phyloP scores from a whole-genome alignment of 192 early-diverging fungal genomes.

The Dissophora globulifera region DNA sequence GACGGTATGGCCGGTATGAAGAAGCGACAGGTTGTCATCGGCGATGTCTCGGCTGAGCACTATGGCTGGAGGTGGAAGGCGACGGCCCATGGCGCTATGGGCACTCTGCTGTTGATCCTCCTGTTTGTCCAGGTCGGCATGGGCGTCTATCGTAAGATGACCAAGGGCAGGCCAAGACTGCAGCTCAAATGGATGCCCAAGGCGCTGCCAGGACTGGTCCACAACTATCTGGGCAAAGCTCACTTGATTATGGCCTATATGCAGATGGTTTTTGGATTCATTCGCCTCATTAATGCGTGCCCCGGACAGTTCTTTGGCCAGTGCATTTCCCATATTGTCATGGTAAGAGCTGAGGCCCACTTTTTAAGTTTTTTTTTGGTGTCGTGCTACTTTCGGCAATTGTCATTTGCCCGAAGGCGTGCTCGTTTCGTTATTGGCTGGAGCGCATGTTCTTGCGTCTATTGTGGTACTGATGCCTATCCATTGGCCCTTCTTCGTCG shows the following conservation, averaged over 20 bases:
- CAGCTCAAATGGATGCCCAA: conserved; percentile 24
- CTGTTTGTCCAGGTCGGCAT: conserved; percentile 46
- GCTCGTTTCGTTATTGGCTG: too few relatives aligned
- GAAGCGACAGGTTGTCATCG: conserved; percentile 23
- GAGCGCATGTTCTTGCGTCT: not conserved
- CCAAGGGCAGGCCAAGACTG: conserved; percentile 20
- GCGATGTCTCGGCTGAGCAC: conserved; percentile 44
- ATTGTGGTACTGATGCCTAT: too few relatives aligned
- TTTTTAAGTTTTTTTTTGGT: too few relatives aligned
- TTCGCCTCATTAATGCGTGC: conserved; percentile 35
- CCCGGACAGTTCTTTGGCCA: conserved; percentile 48
- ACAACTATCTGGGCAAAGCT: conserved; percentile 45
- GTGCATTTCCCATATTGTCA: conserved; percentile 52
- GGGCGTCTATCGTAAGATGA: conserved; percentile 45
- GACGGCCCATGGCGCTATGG: conserved; percentile 43
- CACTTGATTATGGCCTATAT: conserved; percentile 39
- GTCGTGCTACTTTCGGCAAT: too few relatives aligned
- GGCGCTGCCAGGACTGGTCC: conserved; percentile 16
- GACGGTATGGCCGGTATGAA: conserved; percentile 21
- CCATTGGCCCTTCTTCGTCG: too few relatives aligned
- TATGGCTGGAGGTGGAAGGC: conserved; percentile 30
- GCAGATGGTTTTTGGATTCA: conserved; percentile 47
- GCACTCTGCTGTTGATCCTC: conserved; percentile 32
- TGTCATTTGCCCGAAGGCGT: too few relatives aligned
- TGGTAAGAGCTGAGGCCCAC: conserved; percentile 41